Base-by-base conservation (phyloP, 108 stramenopile genomes). In the Fragilaria radians region DNA sequence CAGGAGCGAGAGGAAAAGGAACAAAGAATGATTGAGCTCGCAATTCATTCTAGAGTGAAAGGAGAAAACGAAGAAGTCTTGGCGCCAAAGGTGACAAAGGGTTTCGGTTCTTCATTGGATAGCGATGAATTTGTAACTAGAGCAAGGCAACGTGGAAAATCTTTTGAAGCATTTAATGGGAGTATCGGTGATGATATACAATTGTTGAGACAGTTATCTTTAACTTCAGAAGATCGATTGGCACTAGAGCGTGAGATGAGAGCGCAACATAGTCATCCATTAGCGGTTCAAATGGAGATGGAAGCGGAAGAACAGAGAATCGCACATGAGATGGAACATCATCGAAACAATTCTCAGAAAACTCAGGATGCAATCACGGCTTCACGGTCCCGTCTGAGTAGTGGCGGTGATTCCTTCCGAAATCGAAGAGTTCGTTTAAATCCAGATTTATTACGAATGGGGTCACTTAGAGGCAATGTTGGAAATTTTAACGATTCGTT, bases 201-300 rank as follows among this genome's bases (percentile, higher is more conserved):
- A n/a, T 34, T 63, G 61, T 56, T 64, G 32, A 50, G 51, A 55
- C 50, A 59, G 49, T 53, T 89, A 28, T 82, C 85, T 54, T 81
- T 91, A 77, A 77, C 74, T 4, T 68, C 83, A 5, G 85, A 82
- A 48, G 89, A 86, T 58, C 81, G 89, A 23, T 54, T 59, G 21
- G 60, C 62, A 27, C 57, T 91, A 48, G 89, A 91, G 60, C 54
- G 62, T 4, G 81, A 91, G 73, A 83, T 91, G 85, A 57, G 67
- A 29, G 80, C 73, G 0, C 89, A 91, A 56, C 66, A 80, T 21
- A 66, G 56, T 14, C 89, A 91, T 63, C 83, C 81, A 2, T 63
- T 86, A 48, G 67, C 80, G 22, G 67, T 70, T 7, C 70, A 74
- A 52, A 61, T 88, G 71, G 70, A 77, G 36, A 46, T 52, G 5